Evolutionary conservation across 306 rosid species (phyloP).

Genomic region (Sicyos baderoa): DNA sequence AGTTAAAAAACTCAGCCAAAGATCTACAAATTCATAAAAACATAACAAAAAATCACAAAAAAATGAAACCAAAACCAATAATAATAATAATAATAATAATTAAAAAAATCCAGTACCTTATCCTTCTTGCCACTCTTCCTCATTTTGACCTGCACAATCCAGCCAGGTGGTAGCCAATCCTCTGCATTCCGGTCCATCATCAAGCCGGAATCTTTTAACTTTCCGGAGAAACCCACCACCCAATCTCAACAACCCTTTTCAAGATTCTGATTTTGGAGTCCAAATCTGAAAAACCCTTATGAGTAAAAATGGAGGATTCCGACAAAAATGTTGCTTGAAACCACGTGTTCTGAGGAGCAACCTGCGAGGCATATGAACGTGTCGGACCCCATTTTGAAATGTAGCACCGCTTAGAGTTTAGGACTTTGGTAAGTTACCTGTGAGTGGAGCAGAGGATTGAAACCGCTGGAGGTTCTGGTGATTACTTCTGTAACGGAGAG

Average conservation of each 20-base stretch:
- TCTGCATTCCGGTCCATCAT: conserved; percentile 44
- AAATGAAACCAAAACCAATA: not conserved
- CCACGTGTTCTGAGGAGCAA: conserved; percentile 26
- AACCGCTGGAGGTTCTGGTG: conserved; percentile 4
- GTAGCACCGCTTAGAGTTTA: not conserved
- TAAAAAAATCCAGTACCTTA: conserved; percentile 36
- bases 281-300: not conserved
- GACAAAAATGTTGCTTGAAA: conserved; percentile 20
- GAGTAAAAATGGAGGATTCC: conserved; percentile 4
- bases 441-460: conserved; percentile 8
- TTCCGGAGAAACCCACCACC: conserved; percentile 21
- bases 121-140: conserved; percentile 58
- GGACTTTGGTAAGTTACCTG: not conserved
- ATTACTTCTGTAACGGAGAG: conserved; percentile 5
- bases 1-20: conserved; percentile 11
- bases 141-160: conserved; percentile 47
- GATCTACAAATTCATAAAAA: conserved; percentile 28
- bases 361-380: conserved; percentile 12
- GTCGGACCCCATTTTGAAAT: conserved; percentile 14
- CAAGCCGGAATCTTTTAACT: conserved; percentile 8
- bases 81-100: no score
- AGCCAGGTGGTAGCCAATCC: conserved; percentile 55
- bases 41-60: not conserved
- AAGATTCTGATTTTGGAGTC: conserved; percentile 19
- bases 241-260: conserved; percentile 5